phyloP scores from a whole-genome alignment of 192 early-diverging fungal genomes.

The Coemansia nantahalensis region DNA sequence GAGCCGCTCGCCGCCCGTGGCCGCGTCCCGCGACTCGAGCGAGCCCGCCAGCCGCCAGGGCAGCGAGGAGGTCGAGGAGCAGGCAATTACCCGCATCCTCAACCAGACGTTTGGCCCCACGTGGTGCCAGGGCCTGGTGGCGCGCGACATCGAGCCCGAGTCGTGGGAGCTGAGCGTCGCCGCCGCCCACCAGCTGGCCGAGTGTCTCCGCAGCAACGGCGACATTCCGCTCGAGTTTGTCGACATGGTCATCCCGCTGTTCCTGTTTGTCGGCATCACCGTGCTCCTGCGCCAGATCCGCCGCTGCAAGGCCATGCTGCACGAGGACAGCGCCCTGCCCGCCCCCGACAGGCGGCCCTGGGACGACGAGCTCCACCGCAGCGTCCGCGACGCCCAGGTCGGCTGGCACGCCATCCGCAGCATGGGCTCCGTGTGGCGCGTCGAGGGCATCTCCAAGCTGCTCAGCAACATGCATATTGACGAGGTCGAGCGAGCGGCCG shows the following conservation, averaged over 20 bases:
- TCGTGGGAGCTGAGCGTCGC: constrained; percentile 18
- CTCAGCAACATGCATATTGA: constrained; percentile 23
- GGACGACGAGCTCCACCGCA: constrained; percentile 5
- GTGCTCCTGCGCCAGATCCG: constrained; percentile 28
- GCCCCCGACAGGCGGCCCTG: not conserved
- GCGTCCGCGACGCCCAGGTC: constrained; percentile 3
- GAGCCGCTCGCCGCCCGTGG: constrained; percentile 4
- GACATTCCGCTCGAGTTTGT: constrained; percentile 27
- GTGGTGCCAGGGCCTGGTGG: constrained; percentile 23
- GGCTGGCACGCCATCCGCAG: constrained; percentile 8
- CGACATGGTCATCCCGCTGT: constrained; percentile 19
- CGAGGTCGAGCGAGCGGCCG: constrained; percentile 11
- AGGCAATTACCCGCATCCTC: constrained; percentile 11
- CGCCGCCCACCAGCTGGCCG: constrained; percentile 15
- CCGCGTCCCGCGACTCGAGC: not conserved
- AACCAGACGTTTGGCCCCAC: constrained; percentile 15
- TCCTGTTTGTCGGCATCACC: constrained; percentile 16
- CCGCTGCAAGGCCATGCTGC: not conserved
- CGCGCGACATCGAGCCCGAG: constrained; percentile 12
- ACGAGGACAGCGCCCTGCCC: too few species aligned
- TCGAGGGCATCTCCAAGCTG: constrained; percentile 8
- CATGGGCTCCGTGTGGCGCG: constrained; percentile 13
- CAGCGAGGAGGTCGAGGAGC: constrained; percentile 7
- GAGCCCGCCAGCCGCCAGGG: not conserved
- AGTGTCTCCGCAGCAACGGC: constrained; percentile 4